Base-by-base conservation (phyloP, 2,329 filamentous ascomycete genomes). In the Catunica adiposa region DNA sequence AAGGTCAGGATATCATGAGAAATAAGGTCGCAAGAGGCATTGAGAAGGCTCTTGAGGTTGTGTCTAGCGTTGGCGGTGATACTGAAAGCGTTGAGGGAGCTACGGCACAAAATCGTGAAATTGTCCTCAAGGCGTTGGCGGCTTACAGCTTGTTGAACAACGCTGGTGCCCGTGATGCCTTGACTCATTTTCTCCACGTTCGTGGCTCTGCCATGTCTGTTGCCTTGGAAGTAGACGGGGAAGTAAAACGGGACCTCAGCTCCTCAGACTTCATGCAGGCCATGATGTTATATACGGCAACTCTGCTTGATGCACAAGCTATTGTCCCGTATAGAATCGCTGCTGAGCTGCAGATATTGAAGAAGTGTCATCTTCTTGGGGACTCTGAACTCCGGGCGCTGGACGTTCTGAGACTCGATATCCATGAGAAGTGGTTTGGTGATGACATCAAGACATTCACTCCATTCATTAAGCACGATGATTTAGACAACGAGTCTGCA, bases 361-460 rank as follows among this genome's bases (percentile, higher is more conserved):
- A 90, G 66, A 75, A 76, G 53, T 76, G 77, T 6, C 79, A 83
- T 0, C 71, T 97, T 11, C 69, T 96, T 2, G 78, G 79, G n/a
- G 86, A 94, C 64, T 68, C 75, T 1, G 74, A 81, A 1, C 71
- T 96, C 17, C 75, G 76, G 55, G 68, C 71, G 1, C 67, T 92
- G 1, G 79, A 86, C 60, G 83, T 83, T 15, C 70, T 95, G 11
- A 79, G 85, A 37, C 70, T 96, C 25, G 88, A 95, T 63, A 70
- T 92, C 8, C 81, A 87, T 63, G 80, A 83, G 60, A 76, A 76
- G 20, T 94, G 89, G 85, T 85, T 92, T 60, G 77, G 84, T 17
- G 81, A 89, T 6, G 87, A 94, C 59, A 85, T 95, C 44, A 79
- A 79, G 50, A 84, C 84, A 61, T 96, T 94, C 64, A 90, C 82